These are phyloP conservation scores for Syzygium oleosum DNA, from an alignment of 345 rosid species.

Conservation along the genomic window DNA sequence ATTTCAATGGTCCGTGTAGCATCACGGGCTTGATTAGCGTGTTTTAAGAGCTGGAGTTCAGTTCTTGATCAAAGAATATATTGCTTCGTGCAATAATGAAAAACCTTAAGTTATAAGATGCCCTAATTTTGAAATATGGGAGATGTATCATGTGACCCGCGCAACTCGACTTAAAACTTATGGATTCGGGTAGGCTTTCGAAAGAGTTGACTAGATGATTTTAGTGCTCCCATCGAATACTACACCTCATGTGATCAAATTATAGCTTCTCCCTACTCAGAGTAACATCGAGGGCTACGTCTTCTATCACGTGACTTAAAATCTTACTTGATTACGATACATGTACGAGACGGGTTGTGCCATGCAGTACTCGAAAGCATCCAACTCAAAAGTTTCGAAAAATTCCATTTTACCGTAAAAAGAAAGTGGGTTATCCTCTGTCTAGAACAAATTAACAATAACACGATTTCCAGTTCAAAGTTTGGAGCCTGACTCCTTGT, in stretches of 20 bases:
- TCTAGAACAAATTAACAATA: background rate
- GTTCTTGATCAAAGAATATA: background rate
- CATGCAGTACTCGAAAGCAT: background rate
- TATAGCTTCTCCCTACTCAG: background rate
- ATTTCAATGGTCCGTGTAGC: background rate
- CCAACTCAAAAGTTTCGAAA: background rate
- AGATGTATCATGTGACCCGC: background rate
- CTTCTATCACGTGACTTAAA: background rate
- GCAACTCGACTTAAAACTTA: background rate
- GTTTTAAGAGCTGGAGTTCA: background rate
- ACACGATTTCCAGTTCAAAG: background rate
- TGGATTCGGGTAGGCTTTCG: rapidly evolving
- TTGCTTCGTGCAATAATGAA: background rate
- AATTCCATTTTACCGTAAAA: background rate
- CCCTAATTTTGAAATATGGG: rapidly evolving
- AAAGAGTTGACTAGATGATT: background rate
- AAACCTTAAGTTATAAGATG: background rate
- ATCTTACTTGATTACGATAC: background rate
- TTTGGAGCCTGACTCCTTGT: background rate
- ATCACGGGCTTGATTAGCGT: background rate
- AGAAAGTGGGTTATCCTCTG: background rate
- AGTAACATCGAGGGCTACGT: background rate
- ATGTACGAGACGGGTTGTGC: background rate
- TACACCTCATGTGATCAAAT: background rate
- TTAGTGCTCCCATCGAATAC: background rate